Conservation (phyloP, 371 early-diverging fungal species). For the Mucor velutinosus region DNA sequence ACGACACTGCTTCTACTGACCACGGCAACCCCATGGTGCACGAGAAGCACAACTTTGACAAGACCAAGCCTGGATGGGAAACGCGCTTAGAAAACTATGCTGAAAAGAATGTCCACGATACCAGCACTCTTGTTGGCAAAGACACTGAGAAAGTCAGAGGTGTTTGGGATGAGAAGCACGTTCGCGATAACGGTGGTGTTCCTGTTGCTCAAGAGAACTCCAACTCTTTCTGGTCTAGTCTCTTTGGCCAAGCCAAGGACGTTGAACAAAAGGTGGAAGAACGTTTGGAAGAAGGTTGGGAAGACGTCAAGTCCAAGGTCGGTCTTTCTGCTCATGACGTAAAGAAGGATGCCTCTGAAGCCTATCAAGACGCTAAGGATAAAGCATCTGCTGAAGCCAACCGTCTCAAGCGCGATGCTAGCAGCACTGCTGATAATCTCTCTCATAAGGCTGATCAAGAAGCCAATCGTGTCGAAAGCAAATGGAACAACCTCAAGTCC, state of each 20-base stretch:
- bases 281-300: constrained; percentile 6
- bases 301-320: constrained; percentile 10
- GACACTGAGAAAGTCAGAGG: constrained; percentile 21
- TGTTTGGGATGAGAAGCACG: constrained; percentile 19
- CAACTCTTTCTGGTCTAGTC: constrained; percentile 4
- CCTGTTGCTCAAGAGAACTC: not conserved
- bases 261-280: constrained; percentile 2
- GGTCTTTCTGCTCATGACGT: constrained; percentile 1
- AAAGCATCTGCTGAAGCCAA: constrained; percentile 10
- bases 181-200: not conserved
- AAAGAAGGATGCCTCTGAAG: constrained; percentile 8
- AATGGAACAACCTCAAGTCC: constrained; percentile 13
- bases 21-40: constrained; percentile 23
- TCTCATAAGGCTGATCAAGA: constrained; percentile 10
- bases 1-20: not conserved
- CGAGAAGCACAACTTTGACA: constrained; percentile 9
- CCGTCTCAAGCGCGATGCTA: constrained; percentile 10
- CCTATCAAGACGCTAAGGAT: constrained; percentile 12
- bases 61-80: constrained; percentile 17
- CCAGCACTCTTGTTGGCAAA: constrained; percentile 18
- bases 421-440: not conserved
- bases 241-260: constrained; percentile 10
- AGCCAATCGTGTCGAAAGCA: constrained; percentile 8
- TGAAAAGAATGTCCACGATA: constrained; percentile 16
- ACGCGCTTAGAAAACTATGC: constrained; percentile 16